phyloP scores from a whole-genome alignment of 306 rosid genomes.

The Gastrolobium villosum region DNA sequence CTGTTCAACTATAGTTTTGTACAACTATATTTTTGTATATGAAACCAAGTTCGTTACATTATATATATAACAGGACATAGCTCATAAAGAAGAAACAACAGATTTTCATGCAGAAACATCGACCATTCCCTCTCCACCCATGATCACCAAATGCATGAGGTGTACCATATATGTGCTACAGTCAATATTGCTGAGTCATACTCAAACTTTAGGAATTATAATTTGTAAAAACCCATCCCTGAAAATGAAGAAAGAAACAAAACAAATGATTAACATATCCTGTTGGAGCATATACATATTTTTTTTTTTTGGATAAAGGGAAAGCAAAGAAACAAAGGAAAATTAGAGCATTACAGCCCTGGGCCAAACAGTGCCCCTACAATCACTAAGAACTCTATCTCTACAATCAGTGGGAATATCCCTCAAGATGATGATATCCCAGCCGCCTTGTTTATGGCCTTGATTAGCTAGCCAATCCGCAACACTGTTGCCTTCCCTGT shows the following conservation, averaged over 20 bases:
- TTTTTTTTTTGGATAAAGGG: too few relatives aligned
- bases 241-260: slow-evolving; percentile 41
- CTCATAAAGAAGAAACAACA: not conserved
- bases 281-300: too few relatives aligned
- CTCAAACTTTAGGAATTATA: slow-evolving; percentile 71
- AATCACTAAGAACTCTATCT: too few relatives aligned
- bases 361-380: too few relatives aligned
- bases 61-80: not conserved
- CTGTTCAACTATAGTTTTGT: not conserved
- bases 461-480: too few relatives aligned
- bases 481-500: too few relatives aligned
- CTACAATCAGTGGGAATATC: too few relatives aligned
- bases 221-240: slow-evolving; percentile 87
- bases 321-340: too few relatives aligned
- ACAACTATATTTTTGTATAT: not conserved
- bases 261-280: slow-evolving; percentile 6
- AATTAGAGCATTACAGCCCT: too few relatives aligned
- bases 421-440: too few relatives aligned
- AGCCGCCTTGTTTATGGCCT: too few relatives aligned
- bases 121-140: slow-evolving; percentile 1
- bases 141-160: slow-evolving; percentile 11
- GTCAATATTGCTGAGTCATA: slow-evolving; percentile 5
- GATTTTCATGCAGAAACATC: slow-evolving; percentile 25
- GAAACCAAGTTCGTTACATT: slow-evolving; percentile 20
- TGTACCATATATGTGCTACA: not conserved